These are phyloP conservation scores for Trichopus zeylanicus DNA, from an alignment of 116 monocot genomes.

Conservation along the genomic window DNA sequence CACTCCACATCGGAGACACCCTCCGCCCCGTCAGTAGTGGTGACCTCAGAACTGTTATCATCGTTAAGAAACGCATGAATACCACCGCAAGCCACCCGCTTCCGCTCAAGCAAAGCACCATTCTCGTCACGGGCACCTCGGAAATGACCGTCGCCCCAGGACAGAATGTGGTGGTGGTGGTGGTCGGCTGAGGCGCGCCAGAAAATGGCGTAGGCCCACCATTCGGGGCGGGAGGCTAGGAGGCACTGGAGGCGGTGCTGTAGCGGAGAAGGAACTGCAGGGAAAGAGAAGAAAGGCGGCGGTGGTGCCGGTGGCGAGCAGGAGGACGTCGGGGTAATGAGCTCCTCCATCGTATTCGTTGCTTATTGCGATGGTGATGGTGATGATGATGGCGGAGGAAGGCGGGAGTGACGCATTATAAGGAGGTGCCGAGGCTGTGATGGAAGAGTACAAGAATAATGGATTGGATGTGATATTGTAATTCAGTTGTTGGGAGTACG, in stretches of 20 bases:
- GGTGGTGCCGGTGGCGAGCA: slow-evolving; percentile 2
- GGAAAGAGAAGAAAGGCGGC: slow-evolving; percentile 3
- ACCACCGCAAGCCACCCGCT: neutral
- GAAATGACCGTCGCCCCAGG: slow-evolving; percentile 37
- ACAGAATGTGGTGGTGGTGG: slow-evolving; percentile 7
- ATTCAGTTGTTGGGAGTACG: neutral
- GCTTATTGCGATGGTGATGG: neutral
- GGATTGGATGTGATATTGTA: neutral
- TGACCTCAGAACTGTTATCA: neutral
- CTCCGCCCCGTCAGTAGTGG: neutral
- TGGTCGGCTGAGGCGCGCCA: slow-evolving; percentile 21
- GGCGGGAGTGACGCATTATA: neutral
- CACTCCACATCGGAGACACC: slow-evolving; percentile 35
- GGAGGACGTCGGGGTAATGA: slow-evolving; percentile 2
- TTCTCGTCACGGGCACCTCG: slow-evolving; percentile 12
- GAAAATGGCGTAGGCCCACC: slow-evolving; percentile 65
- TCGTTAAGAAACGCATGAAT: neutral
- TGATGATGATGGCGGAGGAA: neutral
- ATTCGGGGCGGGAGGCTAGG: slow-evolving; percentile 37
- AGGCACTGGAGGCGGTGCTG: slow-evolving; percentile 30
- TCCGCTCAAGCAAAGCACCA: neutral
- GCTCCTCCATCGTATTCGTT: neutral
- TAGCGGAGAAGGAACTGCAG: slow-evolving; percentile 1
- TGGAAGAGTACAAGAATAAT: neutral
- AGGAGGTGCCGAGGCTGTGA: neutral